These are phyloP conservation scores for Pseudogymnoascus sp. DNA, from an alignment of 2,329 filamentous ascomycete genomes.

Conservation along the genomic window DNA sequence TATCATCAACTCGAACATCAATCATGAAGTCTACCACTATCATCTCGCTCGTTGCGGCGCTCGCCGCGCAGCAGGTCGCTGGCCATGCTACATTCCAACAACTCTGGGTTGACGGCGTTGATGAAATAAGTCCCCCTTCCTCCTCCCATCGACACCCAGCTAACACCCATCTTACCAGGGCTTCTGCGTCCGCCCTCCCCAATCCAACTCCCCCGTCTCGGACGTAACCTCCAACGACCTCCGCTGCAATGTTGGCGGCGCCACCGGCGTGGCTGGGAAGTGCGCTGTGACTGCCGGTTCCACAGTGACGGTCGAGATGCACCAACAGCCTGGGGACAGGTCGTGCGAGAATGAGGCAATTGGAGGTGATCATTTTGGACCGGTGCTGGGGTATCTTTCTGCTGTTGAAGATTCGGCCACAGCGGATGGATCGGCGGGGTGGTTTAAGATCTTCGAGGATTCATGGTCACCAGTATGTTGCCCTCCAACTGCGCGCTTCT, in stretches of 20 bases:
- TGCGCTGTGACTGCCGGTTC: conserved; percentile 35
- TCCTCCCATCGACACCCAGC: conserved; percentile 17
- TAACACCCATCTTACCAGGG: conserved; percentile 40
- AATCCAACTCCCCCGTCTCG: conserved; percentile 43
- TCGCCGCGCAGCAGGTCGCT: conserved; percentile 23
- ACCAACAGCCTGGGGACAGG: conserved; percentile 43
- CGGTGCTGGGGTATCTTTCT: conserved; percentile 44
- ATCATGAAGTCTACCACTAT: conserved; percentile 12
- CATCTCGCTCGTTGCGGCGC: conserved; percentile 9
- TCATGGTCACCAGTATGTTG: conserved; percentile 26
- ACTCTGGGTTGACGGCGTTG: conserved; percentile 41
- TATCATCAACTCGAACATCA: not conserved
- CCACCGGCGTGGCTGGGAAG: conserved; percentile 30
- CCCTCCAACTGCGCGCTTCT: too few species aligned
- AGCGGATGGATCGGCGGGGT: conserved; percentile 35
- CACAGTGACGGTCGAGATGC: conserved; percentile 47
- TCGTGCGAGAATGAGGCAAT: conserved; percentile 42
- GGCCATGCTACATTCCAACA: conserved; percentile 45
- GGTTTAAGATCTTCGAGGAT: conserved; percentile 47
- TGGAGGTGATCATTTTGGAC: conserved; percentile 46
- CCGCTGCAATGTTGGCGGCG: conserved; percentile 39
- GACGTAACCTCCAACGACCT: conserved; percentile 41
- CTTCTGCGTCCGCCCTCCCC: conserved; percentile 40
- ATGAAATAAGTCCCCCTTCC: conserved; percentile 34
- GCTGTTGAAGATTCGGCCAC: conserved; percentile 41